Percentiles rank a stretch among this genome's conserved stretches.
Evolutionary conservation across 2,329 filamentous ascomycete genomes (phyloP).

Genomic region (Microthyrium microscopicum): DNA sequence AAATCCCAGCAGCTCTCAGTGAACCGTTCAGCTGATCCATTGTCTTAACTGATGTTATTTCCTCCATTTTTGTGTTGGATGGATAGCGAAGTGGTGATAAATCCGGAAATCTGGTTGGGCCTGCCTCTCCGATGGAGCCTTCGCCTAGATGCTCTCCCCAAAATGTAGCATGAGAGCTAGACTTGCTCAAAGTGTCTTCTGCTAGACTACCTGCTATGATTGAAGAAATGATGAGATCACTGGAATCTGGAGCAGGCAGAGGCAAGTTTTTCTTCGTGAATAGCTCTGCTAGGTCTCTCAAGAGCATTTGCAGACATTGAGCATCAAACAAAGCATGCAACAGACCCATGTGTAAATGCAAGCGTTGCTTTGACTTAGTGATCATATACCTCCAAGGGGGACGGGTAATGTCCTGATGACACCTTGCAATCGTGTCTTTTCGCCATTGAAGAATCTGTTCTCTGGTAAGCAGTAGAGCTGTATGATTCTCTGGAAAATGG

Average conservation of each 20-base stretch:
- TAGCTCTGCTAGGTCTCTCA: conserved; percentile 38
- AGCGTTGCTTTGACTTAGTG: conserved; percentile 14
- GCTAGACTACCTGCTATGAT: too few relatives aligned
- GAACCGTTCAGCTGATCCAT: conserved; percentile 34
- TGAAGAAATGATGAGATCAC: too few relatives aligned
- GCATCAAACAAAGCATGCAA: conserved; percentile 84
- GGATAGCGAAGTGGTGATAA: conserved; percentile 43
- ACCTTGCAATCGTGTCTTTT: conserved; percentile 13
- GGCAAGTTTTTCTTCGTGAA: conserved; percentile 18
- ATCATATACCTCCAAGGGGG: conserved; percentile 50
- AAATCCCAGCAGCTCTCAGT: conserved; percentile 45
- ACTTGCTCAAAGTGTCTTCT: too few relatives aligned
- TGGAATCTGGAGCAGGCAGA: conserved; percentile 19
- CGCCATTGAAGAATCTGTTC: conserved; percentile 16
- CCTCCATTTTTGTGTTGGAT: not conserved
- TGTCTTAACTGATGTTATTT: conserved; percentile 10
- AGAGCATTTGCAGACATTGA: conserved; percentile 47
- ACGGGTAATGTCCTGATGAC: conserved; percentile 22
- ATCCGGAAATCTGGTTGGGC: conserved; percentile 64
- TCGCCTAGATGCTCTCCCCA: too few relatives aligned
- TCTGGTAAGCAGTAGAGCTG: not conserved
- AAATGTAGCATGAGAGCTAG: too few relatives aligned
- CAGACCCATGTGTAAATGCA: conserved; percentile 34
- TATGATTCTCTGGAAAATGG: not conserved
- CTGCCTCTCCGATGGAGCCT: too few relatives aligned